Base-by-base conservation (phyloP, 78 protist genomes). In the Dictyostelium firmibasis region DNA sequence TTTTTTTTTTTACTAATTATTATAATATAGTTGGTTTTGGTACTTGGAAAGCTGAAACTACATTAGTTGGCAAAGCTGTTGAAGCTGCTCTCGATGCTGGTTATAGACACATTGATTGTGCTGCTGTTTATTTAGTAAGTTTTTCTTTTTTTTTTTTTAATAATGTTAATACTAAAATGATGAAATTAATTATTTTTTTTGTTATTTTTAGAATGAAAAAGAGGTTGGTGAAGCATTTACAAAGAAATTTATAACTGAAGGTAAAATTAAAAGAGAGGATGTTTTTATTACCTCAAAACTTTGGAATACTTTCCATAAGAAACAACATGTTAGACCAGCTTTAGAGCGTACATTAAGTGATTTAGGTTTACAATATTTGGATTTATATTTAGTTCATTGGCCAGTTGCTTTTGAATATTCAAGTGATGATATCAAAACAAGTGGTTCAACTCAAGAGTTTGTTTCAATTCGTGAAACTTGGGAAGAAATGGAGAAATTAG, bases 311-410 rank as follows among this genome's bases (percentile, higher is more conserved):
- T 92, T 91, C 64, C 98, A 96, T 64, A 44, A 47, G 35, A 25
- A 31, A 29, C 76, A 84, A 33, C 47, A 93, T 57, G 99, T 98
- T 36, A 57, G 53, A 29, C 77, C 85, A 13, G 97, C 97, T 27
- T 75, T 35, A 31, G 78, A 47, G 33, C 62, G 64, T 33, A 82
- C 95, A 25, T 91, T 98, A 9, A 33, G 36, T 29, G 96, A 92
- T 43, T 85, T 96, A 31, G 78, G 87, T 6, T 74, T 98, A 8
- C 81, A 83, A 4, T 97, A 97, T 88, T 69, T 98, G 44, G 99
- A 98, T 77, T 92, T 98, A 29, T 97, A 36, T 60, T 93, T 97
- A 27, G 64, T 98, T 41, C 99, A 98, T 83, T 96, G 97, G 97
- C 99, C 99, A 53, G 47, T 95, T 23, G 95, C 92, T n/a, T 81